A percentile compares a stretch with the other conserved stretches of the same genome.
Conservation (phyloP, 495 filamentous ascomycete species). For the Cercophora samala region DNA sequence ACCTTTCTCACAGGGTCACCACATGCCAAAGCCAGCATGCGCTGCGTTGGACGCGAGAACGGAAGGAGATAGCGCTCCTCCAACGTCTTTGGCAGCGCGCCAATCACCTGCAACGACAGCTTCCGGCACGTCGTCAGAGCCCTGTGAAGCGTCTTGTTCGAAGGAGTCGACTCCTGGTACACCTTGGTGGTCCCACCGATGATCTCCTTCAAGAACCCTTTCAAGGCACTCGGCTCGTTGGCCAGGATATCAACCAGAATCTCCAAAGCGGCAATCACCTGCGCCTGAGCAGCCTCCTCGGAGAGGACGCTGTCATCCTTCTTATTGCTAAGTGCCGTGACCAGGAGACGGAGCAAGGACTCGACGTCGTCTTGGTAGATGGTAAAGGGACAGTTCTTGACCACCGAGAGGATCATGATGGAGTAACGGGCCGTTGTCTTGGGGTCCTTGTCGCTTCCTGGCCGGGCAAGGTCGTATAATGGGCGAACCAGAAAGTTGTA, state of each 20-base stretch:
- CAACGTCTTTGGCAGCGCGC: conserved; percentile 37
- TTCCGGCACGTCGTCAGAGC: conserved; percentile 29
- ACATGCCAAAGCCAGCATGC: conserved; percentile 41
- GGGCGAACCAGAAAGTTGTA: conserved; percentile 33
- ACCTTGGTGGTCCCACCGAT: conserved; percentile 33
- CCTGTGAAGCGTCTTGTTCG: conserved; percentile 13
- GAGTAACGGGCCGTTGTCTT: conserved; percentile 28
- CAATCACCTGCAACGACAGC: conserved; percentile 40
- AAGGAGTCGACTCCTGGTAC: conserved; percentile 26
- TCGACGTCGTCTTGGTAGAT: conserved; percentile 41
- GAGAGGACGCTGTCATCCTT: conserved; percentile 10
- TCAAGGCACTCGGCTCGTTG: conserved; percentile 35
- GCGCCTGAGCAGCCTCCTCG: conserved; percentile 20
- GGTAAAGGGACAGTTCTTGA: conserved; percentile 39
- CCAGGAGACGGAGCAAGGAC: conserved; percentile 36
- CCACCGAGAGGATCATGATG: conserved; percentile 35
- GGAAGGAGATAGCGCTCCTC: conserved; percentile 40
- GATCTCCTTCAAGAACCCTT: conserved; percentile 36
- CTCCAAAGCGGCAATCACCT: conserved; percentile 34
- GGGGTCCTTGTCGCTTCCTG: conserved; percentile 14
- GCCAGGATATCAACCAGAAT: conserved; percentile 40
- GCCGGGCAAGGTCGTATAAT: conserved; percentile 28
- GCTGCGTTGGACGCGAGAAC: conserved; percentile 33
- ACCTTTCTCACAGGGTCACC: conserved; percentile 46
- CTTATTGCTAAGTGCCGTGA: conserved; percentile 33